Evolutionary conservation across 371 early-diverging fungal genomes (phyloP).

Genomic region (Mucor indicus): DNA sequence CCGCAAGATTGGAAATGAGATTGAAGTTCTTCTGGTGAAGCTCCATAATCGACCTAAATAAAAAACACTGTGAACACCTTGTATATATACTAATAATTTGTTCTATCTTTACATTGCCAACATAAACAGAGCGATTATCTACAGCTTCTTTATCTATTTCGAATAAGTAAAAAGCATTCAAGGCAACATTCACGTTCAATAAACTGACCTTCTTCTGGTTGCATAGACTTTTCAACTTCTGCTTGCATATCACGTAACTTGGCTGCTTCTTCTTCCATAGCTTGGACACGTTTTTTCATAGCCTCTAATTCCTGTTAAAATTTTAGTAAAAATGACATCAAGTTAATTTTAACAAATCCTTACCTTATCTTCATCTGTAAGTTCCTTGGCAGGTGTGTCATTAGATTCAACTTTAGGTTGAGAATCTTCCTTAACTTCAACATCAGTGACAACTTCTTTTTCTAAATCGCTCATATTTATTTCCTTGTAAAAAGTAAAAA

Average conservation of each 20-base stretch:
- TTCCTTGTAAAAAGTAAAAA: background rate
- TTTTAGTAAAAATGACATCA: background rate
- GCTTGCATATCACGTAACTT: constrained; percentile 91
- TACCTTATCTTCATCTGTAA: background rate
- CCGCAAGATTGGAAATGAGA: constrained; percentile 96
- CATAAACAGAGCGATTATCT: constrained; percentile 91
- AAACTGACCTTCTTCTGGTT: constrained; percentile 54
- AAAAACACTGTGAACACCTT: background rate
- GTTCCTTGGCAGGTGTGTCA: background rate
- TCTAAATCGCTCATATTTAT: constrained; percentile 10
- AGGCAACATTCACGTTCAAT: background rate
- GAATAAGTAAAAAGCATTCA: background rate
- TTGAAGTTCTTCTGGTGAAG: constrained; percentile 96
- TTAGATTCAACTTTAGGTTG: no score
- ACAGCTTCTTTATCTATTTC: constrained; percentile 75
- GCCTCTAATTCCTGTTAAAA: constrained; percentile 64
- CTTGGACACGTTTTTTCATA: constrained; percentile 84
- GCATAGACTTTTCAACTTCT: constrained; percentile 80
- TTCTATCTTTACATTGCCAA: constrained; percentile 77
- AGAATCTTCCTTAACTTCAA: no score
- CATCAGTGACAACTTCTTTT: constrained; percentile 4
- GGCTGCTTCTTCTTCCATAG: constrained; percentile 96
- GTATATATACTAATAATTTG: background rate
- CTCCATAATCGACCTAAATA: constrained; percentile 83
- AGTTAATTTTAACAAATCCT: background rate